Evolutionary conservation across 2,329 filamentous ascomycete genomes (phyloP), one percentile per base, ranked within the genome.

Genomic region (Pseudocercospora eumusae): DNA sequence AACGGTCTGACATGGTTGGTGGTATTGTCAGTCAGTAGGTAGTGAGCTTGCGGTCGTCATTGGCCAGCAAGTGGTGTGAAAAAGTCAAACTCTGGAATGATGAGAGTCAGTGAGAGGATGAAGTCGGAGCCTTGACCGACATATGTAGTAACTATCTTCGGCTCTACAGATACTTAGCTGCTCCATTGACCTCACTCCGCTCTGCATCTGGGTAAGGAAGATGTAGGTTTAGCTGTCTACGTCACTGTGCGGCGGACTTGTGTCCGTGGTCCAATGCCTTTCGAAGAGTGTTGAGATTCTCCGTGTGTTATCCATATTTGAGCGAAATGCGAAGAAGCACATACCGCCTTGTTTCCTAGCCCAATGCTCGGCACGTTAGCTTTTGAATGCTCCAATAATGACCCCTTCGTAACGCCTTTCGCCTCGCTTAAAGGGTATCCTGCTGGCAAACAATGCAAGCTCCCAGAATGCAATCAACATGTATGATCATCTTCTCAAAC

Each of bases 151-250:
- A 20, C 13, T 11, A 28, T 47, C 25, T 28, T 25, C 3, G 25
- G 47, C 47, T 52, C 23, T 52, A 11, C 18, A 21, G 44, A 21
- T 47, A 47, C 20, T 18, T 47, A 40, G 36, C 44, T 54, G 52
- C 10, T 33, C 18, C 52, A 31, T 54, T 54, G 52, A 54, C 52
- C 52, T 40, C 52, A 40, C 52, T 40, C 28, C 52, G 52, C 27
- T 54, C 52, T 54, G 25, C 9, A 33, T 54, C 52, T 54, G 52
- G 52, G 28, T 54, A 40, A 18, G 23, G 10, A 21, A 40, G 31
- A 40, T 21, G 52, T 40, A 54, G 18, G 27, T 54, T 33, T 36
- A 13, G 27, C 18, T 28, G 15, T 54, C 52, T 54, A 40, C 52
- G 52, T 54, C 52, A 54, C 52, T 21, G 28, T 23, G 52, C 52